Conservation (phyloP, 768 basidiomycete genomes). For the Leucogyrophana mollusca region DNA sequence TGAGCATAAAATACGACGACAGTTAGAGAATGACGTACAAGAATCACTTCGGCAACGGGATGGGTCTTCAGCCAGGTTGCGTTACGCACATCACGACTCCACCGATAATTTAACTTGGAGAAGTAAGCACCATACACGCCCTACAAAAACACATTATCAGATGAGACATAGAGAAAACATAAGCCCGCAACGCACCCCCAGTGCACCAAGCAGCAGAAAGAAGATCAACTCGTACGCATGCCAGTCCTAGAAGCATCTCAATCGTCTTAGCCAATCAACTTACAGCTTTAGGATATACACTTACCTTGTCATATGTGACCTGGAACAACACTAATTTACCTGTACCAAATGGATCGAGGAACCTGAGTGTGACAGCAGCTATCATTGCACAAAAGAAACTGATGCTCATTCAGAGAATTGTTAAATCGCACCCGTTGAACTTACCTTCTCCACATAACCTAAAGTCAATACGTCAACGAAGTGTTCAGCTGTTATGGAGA, state of each 20-base stretch:
- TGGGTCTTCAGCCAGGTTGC: conserved; percentile 79
- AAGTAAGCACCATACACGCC: conserved; percentile 94
- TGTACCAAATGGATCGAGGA: conserved; percentile 94
- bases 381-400: conserved; percentile 99
- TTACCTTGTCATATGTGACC: conserved; percentile 83
- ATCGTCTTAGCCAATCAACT: background rate
- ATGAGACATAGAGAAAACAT: background rate
- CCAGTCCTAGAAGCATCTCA: conserved; percentile 67
- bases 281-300: background rate
- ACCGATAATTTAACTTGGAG: conserved; percentile 86
- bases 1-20: conserved; percentile 8
- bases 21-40: conserved; percentile 48
- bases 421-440: conserved; percentile 10
- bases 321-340: conserved; percentile 93
- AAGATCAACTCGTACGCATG: conserved; percentile 85
- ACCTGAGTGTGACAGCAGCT: conserved; percentile 89
- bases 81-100: conserved; percentile 81
- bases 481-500: background rate
- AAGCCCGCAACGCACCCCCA: conserved; percentile 60
- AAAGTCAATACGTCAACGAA: background rate
- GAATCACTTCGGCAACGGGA: conserved; percentile 78
- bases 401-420: conserved; percentile 33
- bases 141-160: conserved; percentile 35
- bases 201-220: conserved; percentile 83
- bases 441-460: conserved; percentile 94